phyloP scores from a whole-genome alignment of 2,329 filamentous ascomycete genomes.

The Talaromyces sp. region DNA sequence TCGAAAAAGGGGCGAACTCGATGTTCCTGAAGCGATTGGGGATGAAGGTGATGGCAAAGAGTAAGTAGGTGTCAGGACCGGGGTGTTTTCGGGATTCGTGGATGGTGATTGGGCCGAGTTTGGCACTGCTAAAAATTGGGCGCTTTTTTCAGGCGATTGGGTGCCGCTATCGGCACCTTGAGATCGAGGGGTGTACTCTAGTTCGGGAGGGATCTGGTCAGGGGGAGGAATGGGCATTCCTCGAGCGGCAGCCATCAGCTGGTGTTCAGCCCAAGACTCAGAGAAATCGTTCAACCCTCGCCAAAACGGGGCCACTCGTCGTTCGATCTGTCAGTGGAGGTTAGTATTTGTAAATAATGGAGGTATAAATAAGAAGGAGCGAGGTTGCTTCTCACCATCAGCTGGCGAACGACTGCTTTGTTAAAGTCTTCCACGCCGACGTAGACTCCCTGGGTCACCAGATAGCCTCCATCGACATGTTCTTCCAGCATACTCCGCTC shows the following conservation, averaged over 20 bases:
- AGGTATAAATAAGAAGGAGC: neutral
- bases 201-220: constrained; percentile 74
- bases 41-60: constrained; percentile 56
- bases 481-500: constrained; percentile 89
- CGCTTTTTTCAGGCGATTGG: constrained; percentile 53
- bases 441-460: constrained; percentile 93
- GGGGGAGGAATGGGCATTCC: constrained; percentile 78
- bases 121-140: constrained; percentile 73
- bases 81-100: constrained; percentile 29
- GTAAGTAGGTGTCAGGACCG: constrained; percentile 34
- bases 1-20: constrained; percentile 62
- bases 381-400: constrained; percentile 64
- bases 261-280: constrained; percentile 86
- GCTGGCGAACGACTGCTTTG: constrained; percentile 78
- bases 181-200: constrained; percentile 50
- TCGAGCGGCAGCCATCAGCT: constrained; percentile 85
- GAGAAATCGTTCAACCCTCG: constrained; percentile 85
- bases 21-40: constrained; percentile 47
- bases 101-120: constrained; percentile 74
- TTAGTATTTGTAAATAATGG: constrained; percentile 11
- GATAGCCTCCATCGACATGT: constrained; percentile 86
- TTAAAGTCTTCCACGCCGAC: constrained; percentile 90
- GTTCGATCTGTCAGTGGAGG: constrained; percentile 69
- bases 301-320: constrained; percentile 92
- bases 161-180: constrained; percentile 40